These are phyloP conservation scores for Rhodamnia rubescens DNA, from an alignment of 345 rosid species.

Conservation along the genomic window DNA sequence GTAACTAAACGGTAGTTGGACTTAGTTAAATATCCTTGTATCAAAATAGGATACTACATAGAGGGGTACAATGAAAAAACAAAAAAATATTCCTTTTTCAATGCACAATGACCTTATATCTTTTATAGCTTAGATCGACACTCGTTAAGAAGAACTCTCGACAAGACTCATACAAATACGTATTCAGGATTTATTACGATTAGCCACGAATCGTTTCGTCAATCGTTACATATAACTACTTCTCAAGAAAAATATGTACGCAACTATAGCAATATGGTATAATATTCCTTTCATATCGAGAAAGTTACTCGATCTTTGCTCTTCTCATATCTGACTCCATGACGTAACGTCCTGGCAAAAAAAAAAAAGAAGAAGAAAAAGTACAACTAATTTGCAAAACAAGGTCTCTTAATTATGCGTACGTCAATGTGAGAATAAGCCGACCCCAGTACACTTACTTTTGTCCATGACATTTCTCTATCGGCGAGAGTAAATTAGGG, in stretches of 20 bases:
- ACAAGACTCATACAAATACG: not conserved
- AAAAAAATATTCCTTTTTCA: not conserved
- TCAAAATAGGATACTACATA: not conserved
- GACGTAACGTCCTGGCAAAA: not conserved
- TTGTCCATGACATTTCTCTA: not conserved
- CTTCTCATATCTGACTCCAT: too few relatives aligned
- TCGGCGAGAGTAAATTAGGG: not conserved
- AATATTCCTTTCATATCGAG: not conserved
- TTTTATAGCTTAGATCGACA: not conserved
- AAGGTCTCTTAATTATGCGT: not conserved
- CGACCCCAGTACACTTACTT: not conserved
- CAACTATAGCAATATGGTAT: not conserved
- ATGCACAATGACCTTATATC: not conserved
- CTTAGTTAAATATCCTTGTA: not conserved
- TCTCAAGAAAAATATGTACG: not conserved
- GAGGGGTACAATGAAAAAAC: not conserved
- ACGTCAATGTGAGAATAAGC: not conserved
- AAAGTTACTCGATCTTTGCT: too few relatives aligned
- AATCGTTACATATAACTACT: not conserved
- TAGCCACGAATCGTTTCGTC: not conserved
- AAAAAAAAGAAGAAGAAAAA: not conserved
- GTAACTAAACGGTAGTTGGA: not conserved
- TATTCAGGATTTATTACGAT: not conserved
- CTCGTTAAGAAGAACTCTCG: not conserved
- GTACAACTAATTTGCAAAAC: not conserved